Percentiles rank a stretch among this genome's conserved stretches.
Conservation (phyloP, 2,329 filamentous ascomycete species). For the Balansia obtecta region DNA sequence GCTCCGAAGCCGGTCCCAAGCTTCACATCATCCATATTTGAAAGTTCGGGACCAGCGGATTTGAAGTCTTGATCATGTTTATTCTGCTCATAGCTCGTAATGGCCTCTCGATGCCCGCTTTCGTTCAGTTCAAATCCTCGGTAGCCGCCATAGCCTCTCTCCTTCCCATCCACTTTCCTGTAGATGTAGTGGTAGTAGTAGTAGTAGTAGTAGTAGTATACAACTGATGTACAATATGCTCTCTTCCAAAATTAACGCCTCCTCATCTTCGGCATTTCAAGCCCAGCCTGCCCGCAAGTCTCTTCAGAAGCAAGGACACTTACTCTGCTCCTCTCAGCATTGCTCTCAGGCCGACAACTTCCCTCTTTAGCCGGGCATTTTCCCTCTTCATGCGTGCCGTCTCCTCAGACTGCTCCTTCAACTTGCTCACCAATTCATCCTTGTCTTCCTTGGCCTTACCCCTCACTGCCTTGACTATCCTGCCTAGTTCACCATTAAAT, state of each 20-base stretch:
- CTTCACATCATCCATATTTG: neutral
- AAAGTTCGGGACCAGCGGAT: neutral
- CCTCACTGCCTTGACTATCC: conserved; percentile 65
- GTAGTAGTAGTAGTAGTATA: conserved; percentile 5
- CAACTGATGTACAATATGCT: conserved; percentile 2
- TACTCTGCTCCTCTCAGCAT: conserved; percentile 34
- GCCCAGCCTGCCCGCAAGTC: conserved; percentile 8
- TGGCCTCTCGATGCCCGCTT: neutral
- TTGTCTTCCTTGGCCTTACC: conserved; percentile 64
- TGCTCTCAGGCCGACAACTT: conserved; percentile 59
- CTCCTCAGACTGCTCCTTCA: conserved; percentile 69
- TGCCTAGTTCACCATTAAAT: conserved; percentile 83
- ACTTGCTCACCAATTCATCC: conserved; percentile 58
- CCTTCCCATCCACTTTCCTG: neutral
- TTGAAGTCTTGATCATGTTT: neutral
- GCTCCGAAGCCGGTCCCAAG: neutral
- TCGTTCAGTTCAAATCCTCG: neutral
- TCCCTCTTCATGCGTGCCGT: conserved; percentile 69
- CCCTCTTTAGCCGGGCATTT: conserved; percentile 69
- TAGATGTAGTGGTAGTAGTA: conserved; percentile 2
- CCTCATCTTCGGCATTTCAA: neutral
- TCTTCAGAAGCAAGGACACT: conserved; percentile 14
- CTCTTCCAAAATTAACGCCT: neutral
- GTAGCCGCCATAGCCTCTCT: neutral
- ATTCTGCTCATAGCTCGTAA: neutral